These are phyloP conservation scores for Naganishia antarctica DNA, from an alignment of 768 basidiomycete genomes.

Conservation along the genomic window DNA sequence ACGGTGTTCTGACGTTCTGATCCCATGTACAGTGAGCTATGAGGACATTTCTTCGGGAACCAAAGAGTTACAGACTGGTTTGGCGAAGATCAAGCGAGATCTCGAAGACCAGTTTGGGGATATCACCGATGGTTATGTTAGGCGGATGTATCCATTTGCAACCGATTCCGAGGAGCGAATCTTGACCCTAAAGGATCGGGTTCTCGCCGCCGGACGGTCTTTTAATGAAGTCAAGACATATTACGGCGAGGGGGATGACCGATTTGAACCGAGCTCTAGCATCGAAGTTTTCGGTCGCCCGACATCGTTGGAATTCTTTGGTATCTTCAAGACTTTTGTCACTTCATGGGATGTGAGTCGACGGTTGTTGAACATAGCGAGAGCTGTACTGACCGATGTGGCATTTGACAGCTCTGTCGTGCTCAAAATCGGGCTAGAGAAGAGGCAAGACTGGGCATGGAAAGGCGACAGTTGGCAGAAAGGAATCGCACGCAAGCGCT, in stretches of 20 bases:
- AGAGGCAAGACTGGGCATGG: conserved; percentile 64
- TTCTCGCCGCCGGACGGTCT: conserved; percentile 74
- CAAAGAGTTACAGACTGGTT: conserved; percentile 64
- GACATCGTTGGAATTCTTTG: conserved; percentile 81
- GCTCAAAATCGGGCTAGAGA: conserved; percentile 67
- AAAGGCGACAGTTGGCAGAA: conserved; percentile 62
- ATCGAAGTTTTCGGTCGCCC: conserved; percentile 41
- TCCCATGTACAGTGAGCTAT: conserved; percentile 64
- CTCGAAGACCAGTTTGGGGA: conserved; percentile 73
- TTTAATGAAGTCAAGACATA: conserved; percentile 81
- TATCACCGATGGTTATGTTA: conserved; percentile 72
- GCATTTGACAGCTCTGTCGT: conserved; percentile 82
- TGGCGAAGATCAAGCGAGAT: conserved; percentile 75
- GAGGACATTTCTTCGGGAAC: conserved; percentile 77
- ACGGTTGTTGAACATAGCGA: neutral
- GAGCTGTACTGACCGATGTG: conserved; percentile 14
- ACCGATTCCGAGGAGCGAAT: conserved; percentile 68
- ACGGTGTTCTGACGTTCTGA: too few relatives aligned
- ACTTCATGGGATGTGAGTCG: conserved; percentile 64
- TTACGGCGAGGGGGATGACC: conserved; percentile 89
- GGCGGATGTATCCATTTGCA: conserved; percentile 86
- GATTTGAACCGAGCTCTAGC: conserved; percentile 25
- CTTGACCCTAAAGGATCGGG: conserved; percentile 78
- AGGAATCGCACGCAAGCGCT: conserved; percentile 36
- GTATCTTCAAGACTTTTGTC: conserved; percentile 92